These are phyloP conservation scores for Russula compacta DNA, from an alignment of 768 basidiomycete species.

Conservation along the genomic window DNA sequence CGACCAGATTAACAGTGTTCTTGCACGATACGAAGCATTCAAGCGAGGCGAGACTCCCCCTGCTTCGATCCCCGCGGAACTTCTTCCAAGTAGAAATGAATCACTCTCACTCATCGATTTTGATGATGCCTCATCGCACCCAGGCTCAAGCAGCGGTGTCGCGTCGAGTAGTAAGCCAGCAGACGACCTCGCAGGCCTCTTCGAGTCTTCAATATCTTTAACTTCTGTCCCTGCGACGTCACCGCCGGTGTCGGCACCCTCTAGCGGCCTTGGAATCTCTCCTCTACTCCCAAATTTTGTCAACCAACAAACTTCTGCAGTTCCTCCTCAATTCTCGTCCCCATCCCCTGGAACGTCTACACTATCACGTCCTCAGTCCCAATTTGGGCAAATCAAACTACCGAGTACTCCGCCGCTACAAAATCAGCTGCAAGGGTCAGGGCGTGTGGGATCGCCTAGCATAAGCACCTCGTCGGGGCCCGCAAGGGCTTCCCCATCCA, in stretches of 20 bases:
- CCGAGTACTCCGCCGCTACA: slow-evolving; percentile 18
- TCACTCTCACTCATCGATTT: slow-evolving; percentile 64
- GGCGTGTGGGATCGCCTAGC: slow-evolving; percentile 4
- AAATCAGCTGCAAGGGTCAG: slow-evolving; percentile 9
- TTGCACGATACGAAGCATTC: slow-evolving; percentile 87
- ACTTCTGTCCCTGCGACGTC: background rate
- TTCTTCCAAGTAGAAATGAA: slow-evolving; percentile 31
- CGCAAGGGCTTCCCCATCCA: background rate
- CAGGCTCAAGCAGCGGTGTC: slow-evolving; percentile 20
- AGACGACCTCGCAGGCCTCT: slow-evolving; percentile 59
- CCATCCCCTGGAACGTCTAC: background rate
- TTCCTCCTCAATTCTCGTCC: slow-evolving; percentile 7
- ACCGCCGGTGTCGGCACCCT: background rate
- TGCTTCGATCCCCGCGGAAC: slow-evolving; percentile 55
- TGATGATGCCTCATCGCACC: slow-evolving; percentile 40
- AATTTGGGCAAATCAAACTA: slow-evolving; percentile 18
- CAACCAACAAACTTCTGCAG: slow-evolving; percentile 1
- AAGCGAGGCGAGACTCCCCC: slow-evolving; percentile 80
- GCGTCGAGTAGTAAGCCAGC: slow-evolving; percentile 24
- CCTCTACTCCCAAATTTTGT: background rate
- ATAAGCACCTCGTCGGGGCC: background rate
- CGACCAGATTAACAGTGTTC: slow-evolving; percentile 92
- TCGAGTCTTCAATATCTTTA: slow-evolving; percentile 29
- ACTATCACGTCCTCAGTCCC: slow-evolving; percentile 2
- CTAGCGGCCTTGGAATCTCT: slow-evolving; percentile 1